Evolutionary conservation across 2,329 filamentous ascomycete genomes (phyloP), one percentile per base, ranked within the genome.

Genomic region (Endoconidiophora laricicola): DNA sequence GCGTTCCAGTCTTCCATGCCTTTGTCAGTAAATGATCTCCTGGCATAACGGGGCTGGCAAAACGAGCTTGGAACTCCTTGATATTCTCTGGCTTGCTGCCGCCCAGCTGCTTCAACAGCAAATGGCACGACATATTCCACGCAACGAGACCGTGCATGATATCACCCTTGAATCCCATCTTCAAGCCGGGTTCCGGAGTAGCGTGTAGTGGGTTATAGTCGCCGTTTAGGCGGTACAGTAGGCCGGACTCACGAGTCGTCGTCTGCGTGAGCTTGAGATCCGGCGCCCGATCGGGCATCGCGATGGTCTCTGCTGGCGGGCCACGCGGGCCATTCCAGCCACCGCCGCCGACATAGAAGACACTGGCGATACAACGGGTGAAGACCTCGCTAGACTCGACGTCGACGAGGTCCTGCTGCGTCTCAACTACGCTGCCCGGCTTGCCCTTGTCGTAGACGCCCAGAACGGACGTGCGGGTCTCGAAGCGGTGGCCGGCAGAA

Each of bases 131-230:
- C 52, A 76, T 76, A 68, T 94, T 94, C 81, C 84, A 94, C 58
- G 79, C 85, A 68, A 81, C 94, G 43, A 94, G 71, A 18, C 88
- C 88, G 66, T 94, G 87, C 63, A 94, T 83, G 64, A 94, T 94
- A 57, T 78, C 71, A 33, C 87, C 87, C 24, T 86, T 85, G 58
- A 94, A 94, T 54, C 88, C 87, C 85, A 94, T 94, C 68, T 86
- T 82, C 65, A 76, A 67, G 54, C 86, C 86, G 0, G 86, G 85
- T 66, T 86, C 84, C 10, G 86, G 86, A 16, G 83, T 84, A 5
- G 86, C 86, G 62, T 94, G 87, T 36, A 94, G 78, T 24, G 87
- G 88, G 69, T 94, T 94, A 67, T 94, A 94, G 68, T 94, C 88
- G 56, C 87, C 87, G 59, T 94, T 94, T 46, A 94, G 74, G 55